Base-by-base conservation (phyloP, 2,329 filamentous ascomycete species). In the Phialocephala subalpina region DNA sequence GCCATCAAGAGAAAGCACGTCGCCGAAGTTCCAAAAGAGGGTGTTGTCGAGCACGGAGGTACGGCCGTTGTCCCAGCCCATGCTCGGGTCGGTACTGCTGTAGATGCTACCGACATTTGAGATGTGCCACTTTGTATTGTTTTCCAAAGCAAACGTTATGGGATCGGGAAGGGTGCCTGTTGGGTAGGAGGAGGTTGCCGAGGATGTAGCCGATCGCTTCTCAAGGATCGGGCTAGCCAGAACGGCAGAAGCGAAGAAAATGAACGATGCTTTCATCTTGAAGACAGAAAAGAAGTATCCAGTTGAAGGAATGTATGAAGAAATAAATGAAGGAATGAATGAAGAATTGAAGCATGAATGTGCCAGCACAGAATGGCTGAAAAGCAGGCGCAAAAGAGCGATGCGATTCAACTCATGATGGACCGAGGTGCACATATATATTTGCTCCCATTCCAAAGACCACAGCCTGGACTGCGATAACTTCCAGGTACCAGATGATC, bases 51-150 rank as follows among this genome's bases (percentile, higher is more conserved):
- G 9, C 12, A 61, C 59, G 9, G 59, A 61, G 14, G 45, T 61
- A 33, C 59, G 59, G 14, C 59, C 47, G 36, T 61, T 61, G 45
- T 61, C 59, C 59, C 59, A 61, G 11, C 22, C 38, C 2, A 61
- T 20, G 18, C 38, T 29, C 2, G 59, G 45, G 25, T 27, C 36
- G 47, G 38, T 61, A 29, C 45, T 53, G 33, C 45, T 53, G 33
- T 53, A 55, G 59, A 61, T 61, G 18, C 35, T 38, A 33, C 47
- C 59, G 1, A 61, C 33, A n/a, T 25, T 18, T 2, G 47, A 53
- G 47, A 61, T 42, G 47, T 5, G 36, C 59, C 59, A 61, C 27
- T 55, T 61, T 14, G 45, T 61, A 33, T n/a, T n/a, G 14, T 61
- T 53, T 18, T 61, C 45, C 18, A 29, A 18, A 14, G 45, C 29